Evolutionary conservation across 2,329 filamentous ascomycete genomes (phyloP), one percentile per base, ranked within the genome.

Genomic region (Drechslera avenae): DNA sequence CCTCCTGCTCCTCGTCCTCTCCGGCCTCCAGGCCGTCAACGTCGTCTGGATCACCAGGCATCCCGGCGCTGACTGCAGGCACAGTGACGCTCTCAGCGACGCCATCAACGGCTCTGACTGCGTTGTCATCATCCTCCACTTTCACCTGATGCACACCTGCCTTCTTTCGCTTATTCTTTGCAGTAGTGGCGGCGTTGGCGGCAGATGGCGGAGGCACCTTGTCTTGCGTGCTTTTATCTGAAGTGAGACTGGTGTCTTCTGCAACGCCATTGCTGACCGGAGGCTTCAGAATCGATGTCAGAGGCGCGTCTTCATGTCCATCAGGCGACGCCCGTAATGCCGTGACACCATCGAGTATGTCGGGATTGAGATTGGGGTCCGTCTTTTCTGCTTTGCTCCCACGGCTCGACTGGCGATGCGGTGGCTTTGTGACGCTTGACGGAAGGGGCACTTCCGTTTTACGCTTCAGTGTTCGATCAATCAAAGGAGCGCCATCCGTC

Each of bases 1-100:
- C 73, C 61, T 86, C 83, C 60, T 83, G 80, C 33, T 81, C 78
- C 18, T 83, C 80, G 8, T 78, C 76, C 17, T 81, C 75, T 43
- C 81, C 80, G 6, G 75, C 74, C 18, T 74, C 79, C 30, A 57
- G 52, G 21, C 59, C 60, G n/a, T 62, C 56, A 39, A 57, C 53
- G 46, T 75, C 81, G 66, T 86, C 84, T 14, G 80, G 79, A 64
- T 85, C 66, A 42, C 54, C 63, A 45, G 61, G 36, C n/a, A 65
- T 52, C 34, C 54, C 43, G 34, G 57, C 42, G 45, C 44, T 46
- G 30, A 40, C 54, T 46, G 59, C 56, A 41, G 64, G 51, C 28
- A 33, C 56, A 39, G 60, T 63, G 56, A 51, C 55, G 52, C 62
- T 51, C 37, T 52, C 50, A 31, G 37, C 19, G 39, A 54, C 40